Base-by-base conservation (phyloP, 192 early-diverging fungal genomes). In the Coemansia sp. region DNA sequence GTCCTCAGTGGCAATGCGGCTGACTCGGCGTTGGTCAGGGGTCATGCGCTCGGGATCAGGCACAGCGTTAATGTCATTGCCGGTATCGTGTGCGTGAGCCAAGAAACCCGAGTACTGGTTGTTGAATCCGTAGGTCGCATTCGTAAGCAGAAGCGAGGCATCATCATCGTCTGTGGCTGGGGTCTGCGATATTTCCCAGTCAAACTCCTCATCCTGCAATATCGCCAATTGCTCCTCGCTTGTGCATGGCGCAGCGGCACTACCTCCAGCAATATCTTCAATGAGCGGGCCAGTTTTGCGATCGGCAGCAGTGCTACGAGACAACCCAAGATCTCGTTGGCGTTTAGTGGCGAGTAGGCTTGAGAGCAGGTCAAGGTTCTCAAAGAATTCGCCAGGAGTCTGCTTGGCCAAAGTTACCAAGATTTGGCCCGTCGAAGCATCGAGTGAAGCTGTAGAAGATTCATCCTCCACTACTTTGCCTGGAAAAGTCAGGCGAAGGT, bases 171-270 rank as follows among this genome's bases (percentile, higher is more conserved):
- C 70, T 7, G 75, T 15, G 4, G 74, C 77, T 25, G 92, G 53
- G 60, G 86, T 76, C 67, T 98, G 95, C 6, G 90, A 89, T 17
- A 94, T 72, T 53, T 94, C 91, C 96, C 96, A 98, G 66, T 96
- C 88, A 76, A 93, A 92, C 34, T 91, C 86, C 21, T 87, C 86
- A 44, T 84, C 78, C 37, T 84, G 76, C 0, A 72, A 58, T 5
- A 77, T 72, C 12, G 62, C 53, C 8, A 42, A 6, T 5, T 68
- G 66, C 32, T 64, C 71, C 25, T 73, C 73, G 2, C 34, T 32
- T 2, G 59, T 61, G 36, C 10, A 61, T 32, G 53, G 29, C 5
- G 14, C 53, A 32, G 53, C 27, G 14, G 53, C 5, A 31, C 29
- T 31, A 19, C 59, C 36, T 38, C 36, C 59, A 11, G 15, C 53